Percentiles rank a stretch among this genome's conserved stretches.
phyloP scores from a whole-genome alignment of 345 rosid genomes.

The Ceriops zippeliana region DNA sequence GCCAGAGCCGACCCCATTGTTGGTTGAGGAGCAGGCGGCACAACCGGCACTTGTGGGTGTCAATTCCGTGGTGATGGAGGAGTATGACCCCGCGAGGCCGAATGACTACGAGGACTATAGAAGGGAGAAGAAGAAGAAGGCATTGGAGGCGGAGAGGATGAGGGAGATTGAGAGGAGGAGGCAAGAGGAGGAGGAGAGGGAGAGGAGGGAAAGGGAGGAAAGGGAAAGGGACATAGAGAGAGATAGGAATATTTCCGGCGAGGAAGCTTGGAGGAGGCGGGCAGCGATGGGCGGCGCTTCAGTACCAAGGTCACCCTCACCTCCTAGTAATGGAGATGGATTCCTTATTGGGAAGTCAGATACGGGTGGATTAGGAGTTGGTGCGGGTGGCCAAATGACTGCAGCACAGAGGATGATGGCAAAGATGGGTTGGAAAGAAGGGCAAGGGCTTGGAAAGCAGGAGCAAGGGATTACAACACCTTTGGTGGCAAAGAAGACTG shows the following conservation, averaged over 20 bases:
- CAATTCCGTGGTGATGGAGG: slow-evolving; percentile 70
- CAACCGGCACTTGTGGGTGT: slow-evolving; percentile 81
- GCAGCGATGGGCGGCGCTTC: slow-evolving; percentile 80
- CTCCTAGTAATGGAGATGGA: slow-evolving; percentile 57
- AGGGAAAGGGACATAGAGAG: slow-evolving; percentile 42
- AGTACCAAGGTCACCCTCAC: slow-evolving; percentile 66
- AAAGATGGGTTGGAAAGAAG: slow-evolving; percentile 99
- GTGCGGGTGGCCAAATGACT: slow-evolving; percentile 99
- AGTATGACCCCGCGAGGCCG: slow-evolving; percentile 95
- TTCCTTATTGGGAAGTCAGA: slow-evolving; percentile 82
- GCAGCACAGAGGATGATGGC: slow-evolving; percentile 99
- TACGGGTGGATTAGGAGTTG: slow-evolving; percentile 83
- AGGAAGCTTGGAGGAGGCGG: slow-evolving; percentile 95
- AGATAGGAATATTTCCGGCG: slow-evolving; percentile 68
- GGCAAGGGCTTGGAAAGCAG: slow-evolving; percentile 92
- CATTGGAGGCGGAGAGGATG: slow-evolving; percentile 70
- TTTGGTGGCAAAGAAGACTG: slow-evolving; percentile 96
- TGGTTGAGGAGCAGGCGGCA: slow-evolving; percentile 24
- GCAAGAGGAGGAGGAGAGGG: slow-evolving; percentile 77
- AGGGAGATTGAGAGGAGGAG: slow-evolving; percentile 80
- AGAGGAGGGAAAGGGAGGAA: slow-evolving; percentile 45
- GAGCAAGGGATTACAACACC: slow-evolving; percentile 99
- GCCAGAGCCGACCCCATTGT: neutral
- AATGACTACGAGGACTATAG: slow-evolving; percentile 87
- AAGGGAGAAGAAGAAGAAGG: slow-evolving; percentile 73